Conservation (phyloP, 345 rosid species). For the Gossypium arboreum region DNA sequence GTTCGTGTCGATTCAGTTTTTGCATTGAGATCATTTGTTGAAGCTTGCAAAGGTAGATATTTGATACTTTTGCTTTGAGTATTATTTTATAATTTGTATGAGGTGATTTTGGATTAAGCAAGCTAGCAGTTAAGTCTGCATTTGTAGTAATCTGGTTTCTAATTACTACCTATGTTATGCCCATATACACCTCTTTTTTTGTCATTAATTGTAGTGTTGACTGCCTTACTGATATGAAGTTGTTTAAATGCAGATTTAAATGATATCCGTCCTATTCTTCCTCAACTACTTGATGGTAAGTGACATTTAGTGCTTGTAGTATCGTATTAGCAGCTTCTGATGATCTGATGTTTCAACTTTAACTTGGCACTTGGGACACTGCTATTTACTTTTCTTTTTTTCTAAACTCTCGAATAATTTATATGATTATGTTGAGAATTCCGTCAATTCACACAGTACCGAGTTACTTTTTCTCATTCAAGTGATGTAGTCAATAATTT, state of each 20-base stretch:
- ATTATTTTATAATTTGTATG: neutral
- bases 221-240: conserved; percentile 8
- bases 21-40: conserved; percentile 92
- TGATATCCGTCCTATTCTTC: conserved; percentile 94
- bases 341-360: neutral
- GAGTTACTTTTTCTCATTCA: neutral
- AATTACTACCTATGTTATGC: neutral
- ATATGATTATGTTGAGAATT: neutral
- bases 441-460: neutral
- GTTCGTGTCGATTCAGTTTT: conserved; percentile 98
- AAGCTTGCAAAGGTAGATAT: conserved; percentile 77
- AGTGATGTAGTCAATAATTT: neutral
- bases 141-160: neutral
- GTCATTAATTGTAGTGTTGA: neutral
- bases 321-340: neutral
- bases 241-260: conserved; percentile 64
- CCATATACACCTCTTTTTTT: neutral
- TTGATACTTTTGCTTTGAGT: conserved; percentile 6
- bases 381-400: neutral
- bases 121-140: neutral
- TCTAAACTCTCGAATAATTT: neutral
- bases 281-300: conserved; percentile 91
- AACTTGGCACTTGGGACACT: neutral
- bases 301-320: conserved; percentile 1
- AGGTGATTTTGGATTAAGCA: neutral